phyloP scores from a whole-genome alignment of 1,284 basidiomycete species.

The Tylopilus microsporus region DNA sequence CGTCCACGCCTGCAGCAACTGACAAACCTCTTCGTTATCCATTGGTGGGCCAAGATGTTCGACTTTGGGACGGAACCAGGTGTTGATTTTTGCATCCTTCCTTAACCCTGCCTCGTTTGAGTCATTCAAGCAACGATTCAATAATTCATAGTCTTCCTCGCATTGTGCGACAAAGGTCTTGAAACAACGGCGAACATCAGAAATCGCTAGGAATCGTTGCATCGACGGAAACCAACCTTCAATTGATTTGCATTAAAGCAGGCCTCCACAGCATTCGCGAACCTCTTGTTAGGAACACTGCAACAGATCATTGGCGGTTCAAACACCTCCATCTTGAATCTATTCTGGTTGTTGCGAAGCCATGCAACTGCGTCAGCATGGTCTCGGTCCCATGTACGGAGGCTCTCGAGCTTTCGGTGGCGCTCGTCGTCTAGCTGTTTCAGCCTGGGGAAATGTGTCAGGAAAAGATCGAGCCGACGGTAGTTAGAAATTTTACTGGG shows the following conservation, averaged over 20 bases:
- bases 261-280: constrained; percentile 71
- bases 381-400: constrained; percentile 52
- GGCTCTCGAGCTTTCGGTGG: constrained; percentile 51
- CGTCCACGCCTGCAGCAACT: neutral
- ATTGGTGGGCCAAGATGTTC: constrained; percentile 48
- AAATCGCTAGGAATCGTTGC: neutral
- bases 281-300: constrained; percentile 61
- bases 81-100: constrained; percentile 50
- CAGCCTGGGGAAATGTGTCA: constrained; percentile 40
- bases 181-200: neutral
- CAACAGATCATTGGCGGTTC: constrained; percentile 79
- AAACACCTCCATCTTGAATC: constrained; percentile 78
- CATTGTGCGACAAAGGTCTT: constrained; percentile 86
- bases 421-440: constrained; percentile 56
- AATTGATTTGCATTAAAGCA: constrained; percentile 60
- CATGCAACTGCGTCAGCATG: constrained; percentile 69
- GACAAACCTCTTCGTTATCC: constrained; percentile 50
- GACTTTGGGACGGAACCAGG: constrained; percentile 55
- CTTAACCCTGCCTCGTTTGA: constrained; percentile 49
- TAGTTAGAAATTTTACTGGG: constrained; percentile 16
- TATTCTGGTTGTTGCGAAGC: constrained; percentile 64
- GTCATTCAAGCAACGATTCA: constrained; percentile 68
- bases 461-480: constrained; percentile 12
- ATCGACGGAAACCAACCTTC: constrained; percentile 45
- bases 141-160: constrained; percentile 72